Conservation (phyloP, 495 filamentous ascomycete species). For the Stereocaulon alpinum region DNA sequence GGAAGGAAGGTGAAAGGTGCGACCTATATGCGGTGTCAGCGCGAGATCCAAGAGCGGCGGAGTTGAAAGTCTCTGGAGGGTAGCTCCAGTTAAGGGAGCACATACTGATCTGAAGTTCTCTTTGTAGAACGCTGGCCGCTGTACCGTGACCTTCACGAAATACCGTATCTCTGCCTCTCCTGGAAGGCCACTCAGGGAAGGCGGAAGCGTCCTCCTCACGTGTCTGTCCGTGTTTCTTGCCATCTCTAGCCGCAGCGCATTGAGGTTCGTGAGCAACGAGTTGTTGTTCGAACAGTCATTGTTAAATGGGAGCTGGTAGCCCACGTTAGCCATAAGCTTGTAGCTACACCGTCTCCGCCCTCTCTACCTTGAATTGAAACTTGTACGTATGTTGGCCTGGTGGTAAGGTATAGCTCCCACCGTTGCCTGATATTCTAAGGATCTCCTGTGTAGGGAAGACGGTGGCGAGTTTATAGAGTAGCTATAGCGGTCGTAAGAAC, state of each 20-base stretch:
- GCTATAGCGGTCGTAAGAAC: conserved; percentile 31
- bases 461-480: conserved; percentile 54
- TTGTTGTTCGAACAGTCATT: conserved; percentile 62
- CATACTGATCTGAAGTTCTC: conserved; percentile 66
- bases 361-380: conserved; percentile 69
- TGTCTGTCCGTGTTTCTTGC: conserved; percentile 50
- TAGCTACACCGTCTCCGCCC: background rate
- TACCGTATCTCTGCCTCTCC: conserved; percentile 84
- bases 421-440: conserved; percentile 33
- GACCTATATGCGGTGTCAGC: conserved; percentile 29
- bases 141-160: conserved; percentile 84
- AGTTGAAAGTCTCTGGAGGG: too few relatives aligned
- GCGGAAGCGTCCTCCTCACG: conserved; percentile 78
- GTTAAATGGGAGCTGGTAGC: conserved; percentile 67
- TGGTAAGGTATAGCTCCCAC: conserved; percentile 51
- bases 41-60: background rate
- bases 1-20: conserved; percentile 73
- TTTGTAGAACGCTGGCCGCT: conserved; percentile 69
- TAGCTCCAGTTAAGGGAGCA: background rate
- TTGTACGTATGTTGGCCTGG: conserved; percentile 78
- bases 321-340: background rate
- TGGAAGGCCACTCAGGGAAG: conserved; percentile 70
- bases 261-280: conserved; percentile 47
- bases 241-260: conserved; percentile 47
- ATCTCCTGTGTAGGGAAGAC: conserved; percentile 53